A percentile compares a stretch with the other conserved stretches of the same genome.
phyloP scores from a whole-genome alignment of 345 rosid genomes.

The Syzygium oleosum region DNA sequence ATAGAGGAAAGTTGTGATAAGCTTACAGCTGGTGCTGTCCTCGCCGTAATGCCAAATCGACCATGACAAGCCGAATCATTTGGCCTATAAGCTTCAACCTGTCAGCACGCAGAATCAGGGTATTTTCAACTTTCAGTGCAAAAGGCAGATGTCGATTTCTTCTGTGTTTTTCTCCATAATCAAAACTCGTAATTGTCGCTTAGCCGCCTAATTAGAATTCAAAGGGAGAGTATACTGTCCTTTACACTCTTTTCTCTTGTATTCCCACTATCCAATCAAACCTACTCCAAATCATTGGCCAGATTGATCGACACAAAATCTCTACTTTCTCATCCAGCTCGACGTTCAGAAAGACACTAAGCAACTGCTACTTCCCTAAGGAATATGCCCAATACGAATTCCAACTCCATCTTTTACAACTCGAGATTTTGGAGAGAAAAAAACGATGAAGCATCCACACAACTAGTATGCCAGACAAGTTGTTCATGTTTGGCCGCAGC shows the following conservation, averaged over 20 bases:
- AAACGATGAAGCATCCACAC: neutral
- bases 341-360: neutral
- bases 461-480: neutral
- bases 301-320: neutral
- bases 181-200: neutral
- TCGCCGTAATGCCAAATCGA: conserved; percentile 67
- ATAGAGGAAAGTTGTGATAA: neutral
- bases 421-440: neutral
- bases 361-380: neutral
- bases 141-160: neutral
- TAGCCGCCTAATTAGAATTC: neutral
- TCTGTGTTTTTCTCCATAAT: neutral
- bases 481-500: neutral
- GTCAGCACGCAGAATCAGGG: neutral
- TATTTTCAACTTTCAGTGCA: neutral
- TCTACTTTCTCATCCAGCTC: neutral
- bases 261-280: neutral
- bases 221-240: neutral
- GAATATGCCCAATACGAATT: neutral
- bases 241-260: neutral
- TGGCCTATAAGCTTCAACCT: conserved; percentile 96
- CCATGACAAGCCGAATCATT: conserved; percentile 96
- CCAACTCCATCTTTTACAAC: neutral
- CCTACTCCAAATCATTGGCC: neutral
- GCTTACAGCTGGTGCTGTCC: conserved; percentile 87